These are phyloP conservation scores for Malus sylvestris DNA, from an alignment of 306 rosid species.

Conservation along the genomic window DNA sequence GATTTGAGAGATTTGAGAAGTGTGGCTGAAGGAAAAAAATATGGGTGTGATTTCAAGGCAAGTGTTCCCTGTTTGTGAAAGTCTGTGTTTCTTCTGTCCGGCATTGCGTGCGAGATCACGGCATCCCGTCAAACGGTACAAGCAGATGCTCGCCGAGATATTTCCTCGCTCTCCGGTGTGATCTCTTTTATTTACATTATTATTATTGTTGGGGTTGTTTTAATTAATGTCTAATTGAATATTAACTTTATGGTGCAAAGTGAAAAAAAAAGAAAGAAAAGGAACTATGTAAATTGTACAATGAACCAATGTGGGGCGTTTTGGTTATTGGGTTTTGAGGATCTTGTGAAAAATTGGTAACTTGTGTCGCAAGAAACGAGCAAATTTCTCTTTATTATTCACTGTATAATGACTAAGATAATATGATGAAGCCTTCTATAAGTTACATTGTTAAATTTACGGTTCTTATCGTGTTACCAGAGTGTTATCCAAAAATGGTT, in stretches of 20 bases:
- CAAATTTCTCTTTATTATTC: not conserved
- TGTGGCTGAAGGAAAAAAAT: not conserved
- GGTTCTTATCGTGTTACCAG: not conserved
- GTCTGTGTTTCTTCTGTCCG: constrained; percentile 75
- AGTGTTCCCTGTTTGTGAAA: constrained; percentile 71
- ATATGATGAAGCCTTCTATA: not conserved
- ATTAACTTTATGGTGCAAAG: not conserved
- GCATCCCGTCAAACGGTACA: constrained; percentile 80
- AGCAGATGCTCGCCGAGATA: constrained; percentile 66
- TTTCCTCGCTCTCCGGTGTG: constrained; percentile 62
- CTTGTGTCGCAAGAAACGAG: not conserved
- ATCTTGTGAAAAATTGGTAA: not conserved
- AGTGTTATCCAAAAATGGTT: not conserved
- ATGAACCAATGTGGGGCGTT: not conserved
- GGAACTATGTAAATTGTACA: not conserved
- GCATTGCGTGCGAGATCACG: constrained; percentile 65
- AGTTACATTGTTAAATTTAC: not conserved
- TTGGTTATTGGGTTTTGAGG: not conserved
- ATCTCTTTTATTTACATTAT: not conserved
- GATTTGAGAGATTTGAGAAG: not conserved
- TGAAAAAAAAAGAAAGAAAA: not conserved
- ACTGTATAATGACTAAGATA: not conserved
- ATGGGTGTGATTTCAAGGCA: constrained; percentile 71
- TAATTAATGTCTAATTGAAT: not conserved
- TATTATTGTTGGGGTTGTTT: not conserved